Base-by-base conservation (phyloP, 1,284 basidiomycete genomes). In the Gomphus bonarii region DNA sequence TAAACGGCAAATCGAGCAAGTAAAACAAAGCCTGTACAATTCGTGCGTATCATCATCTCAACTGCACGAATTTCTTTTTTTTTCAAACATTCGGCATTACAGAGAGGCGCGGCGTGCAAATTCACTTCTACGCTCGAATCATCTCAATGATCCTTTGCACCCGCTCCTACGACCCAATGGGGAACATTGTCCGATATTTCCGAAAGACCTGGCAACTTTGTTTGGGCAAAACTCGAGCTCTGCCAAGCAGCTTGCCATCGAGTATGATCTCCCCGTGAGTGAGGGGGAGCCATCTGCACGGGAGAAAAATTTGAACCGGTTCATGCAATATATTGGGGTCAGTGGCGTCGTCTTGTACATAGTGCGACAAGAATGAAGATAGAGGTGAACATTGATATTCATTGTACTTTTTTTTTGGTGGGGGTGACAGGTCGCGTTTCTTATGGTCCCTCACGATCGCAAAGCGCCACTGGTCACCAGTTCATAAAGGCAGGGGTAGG, bases 81-180 rank as follows among this genome's bases (percentile, higher is more conserved):
- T 33, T 18, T 14, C 22, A 20, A 35, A 14, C 18, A 16, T 43
- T 20, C 36, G 22, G 12, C 22, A 22, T 46, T n/a, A 47, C 55
- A 81, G 79, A 0, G 77, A 80, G 64, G 77, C 78, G 6, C 71
- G 76, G 16, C 70, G 73, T 30, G 71, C 75, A 60, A 80, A 80
- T 62, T 70, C 73, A 3, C 68, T 72, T 16, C 69, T 77, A 40
- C 67, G 68, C 10, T 65, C 69, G 0, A 67, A 70, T 51, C 69
- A 70, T 14, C 62, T 72, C 9, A 70, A 68, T 42, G 71, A 73
- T 22, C 73, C 72, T 9, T 67, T 81, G 28, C 70, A 73, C 31
- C 73, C 75, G 14, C 72, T 79, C 1, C 65, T 77, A 16, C 71
- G 74, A 0, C 77, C 77, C 2, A 65, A 75, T 25, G 50, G 60